These are phyloP conservation scores for Francoa sonchifolia DNA, from an alignment of 441 rosid species.

Conservation along the genomic window DNA sequence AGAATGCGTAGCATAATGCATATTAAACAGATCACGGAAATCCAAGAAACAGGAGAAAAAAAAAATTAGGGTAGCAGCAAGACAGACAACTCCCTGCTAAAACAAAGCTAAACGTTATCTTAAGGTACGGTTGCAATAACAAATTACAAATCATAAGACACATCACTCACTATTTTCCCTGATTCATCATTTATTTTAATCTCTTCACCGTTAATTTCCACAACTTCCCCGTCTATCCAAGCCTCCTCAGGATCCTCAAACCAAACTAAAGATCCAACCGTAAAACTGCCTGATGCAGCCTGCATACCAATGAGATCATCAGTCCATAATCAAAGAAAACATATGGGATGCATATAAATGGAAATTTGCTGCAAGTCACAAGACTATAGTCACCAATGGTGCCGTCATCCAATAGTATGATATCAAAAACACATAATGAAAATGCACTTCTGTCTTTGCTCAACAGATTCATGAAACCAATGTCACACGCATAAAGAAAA, in stretches of 20 bases:
- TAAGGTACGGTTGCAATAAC: background rate
- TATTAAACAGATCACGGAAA: too few species aligned
- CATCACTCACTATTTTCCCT: constrained; percentile 49
- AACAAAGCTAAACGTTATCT: too few species aligned
- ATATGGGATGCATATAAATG: background rate
- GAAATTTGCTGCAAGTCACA: too few species aligned
- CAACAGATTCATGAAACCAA: too few species aligned
- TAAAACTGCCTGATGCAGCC: constrained; percentile 37
- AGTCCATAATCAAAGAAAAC: background rate
- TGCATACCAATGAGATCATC: constrained; percentile 17
- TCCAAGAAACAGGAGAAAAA: background rate
- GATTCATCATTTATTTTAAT: constrained; percentile 38
- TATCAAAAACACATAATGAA: too few species aligned
- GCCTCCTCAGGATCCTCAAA: constrained; percentile 65
- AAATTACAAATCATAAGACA: constrained; percentile 1
- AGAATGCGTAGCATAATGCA: too few species aligned
- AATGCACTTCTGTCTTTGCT: too few species aligned
- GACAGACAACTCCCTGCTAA: too few species aligned
- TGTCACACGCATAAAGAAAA: too few species aligned
- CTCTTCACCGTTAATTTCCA: constrained; percentile 42
- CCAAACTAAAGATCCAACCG: constrained; percentile 74
- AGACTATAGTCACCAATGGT: background rate
- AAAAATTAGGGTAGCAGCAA: too few species aligned
- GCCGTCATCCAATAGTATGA: background rate
- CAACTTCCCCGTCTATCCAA: constrained; percentile 84